phyloP scores from a whole-genome alignment of 2,329 filamentous ascomycete genomes.

The Hypoxylon sp. region DNA sequence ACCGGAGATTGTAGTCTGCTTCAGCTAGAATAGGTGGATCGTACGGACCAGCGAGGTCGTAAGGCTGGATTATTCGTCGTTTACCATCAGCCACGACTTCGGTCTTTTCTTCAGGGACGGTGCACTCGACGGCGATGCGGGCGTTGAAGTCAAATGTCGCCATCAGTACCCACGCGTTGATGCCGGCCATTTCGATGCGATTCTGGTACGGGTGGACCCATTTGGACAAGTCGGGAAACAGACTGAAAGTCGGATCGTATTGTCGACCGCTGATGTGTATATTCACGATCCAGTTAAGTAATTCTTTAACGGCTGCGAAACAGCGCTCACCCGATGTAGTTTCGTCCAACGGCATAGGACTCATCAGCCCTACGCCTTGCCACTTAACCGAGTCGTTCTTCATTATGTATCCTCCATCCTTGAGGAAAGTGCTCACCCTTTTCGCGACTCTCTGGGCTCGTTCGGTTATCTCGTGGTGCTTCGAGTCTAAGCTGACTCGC shows the following conservation, averaged over 20 bases:
- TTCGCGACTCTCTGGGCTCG: conserved; percentile 35
- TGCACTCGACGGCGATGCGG: conserved; percentile 48
- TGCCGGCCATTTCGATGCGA: conserved; percentile 52
- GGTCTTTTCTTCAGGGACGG: conserved; percentile 31
- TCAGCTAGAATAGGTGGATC: conserved; percentile 21
- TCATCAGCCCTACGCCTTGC: neutral
- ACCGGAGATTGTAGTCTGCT: neutral
- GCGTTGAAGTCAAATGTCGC: conserved; percentile 48
- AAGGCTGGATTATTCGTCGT: conserved; percentile 26
- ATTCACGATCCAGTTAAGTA: conserved; percentile 31
- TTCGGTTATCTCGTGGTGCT: conserved; percentile 20
- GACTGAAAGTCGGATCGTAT: neutral
- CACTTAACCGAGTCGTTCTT: neutral
- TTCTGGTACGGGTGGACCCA: conserved; percentile 50
- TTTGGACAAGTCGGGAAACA: conserved; percentile 22
- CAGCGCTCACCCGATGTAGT: conserved; percentile 50
- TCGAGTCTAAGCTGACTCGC: neutral
- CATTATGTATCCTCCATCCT: conserved; percentile 27
- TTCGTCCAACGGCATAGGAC: conserved; percentile 47
- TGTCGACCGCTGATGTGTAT: neutral
- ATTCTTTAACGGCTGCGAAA: conserved; percentile 47
- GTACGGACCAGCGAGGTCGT: conserved; percentile 43
- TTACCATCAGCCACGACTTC: conserved; percentile 44
- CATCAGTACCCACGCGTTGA: conserved; percentile 52
- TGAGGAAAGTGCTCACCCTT: conserved; percentile 33